Conservation (phyloP, 441 rosid genomes). For the Gossypium davidsonii region DNA sequence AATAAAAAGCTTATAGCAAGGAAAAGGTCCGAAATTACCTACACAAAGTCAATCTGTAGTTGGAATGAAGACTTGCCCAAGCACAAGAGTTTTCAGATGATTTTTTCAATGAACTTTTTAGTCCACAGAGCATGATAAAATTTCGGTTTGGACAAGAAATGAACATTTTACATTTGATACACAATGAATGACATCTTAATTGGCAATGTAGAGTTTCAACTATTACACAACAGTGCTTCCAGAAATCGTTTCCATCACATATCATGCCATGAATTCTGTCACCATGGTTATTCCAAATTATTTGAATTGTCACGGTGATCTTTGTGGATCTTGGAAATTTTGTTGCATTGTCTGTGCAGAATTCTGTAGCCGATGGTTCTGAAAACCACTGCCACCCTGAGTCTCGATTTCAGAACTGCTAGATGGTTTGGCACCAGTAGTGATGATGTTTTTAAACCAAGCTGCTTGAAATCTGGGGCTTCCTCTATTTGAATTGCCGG, state of each 20-base stretch:
- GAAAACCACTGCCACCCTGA: slow-evolving; percentile 23
- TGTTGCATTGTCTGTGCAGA: slow-evolving; percentile 8
- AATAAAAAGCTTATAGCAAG: not conserved
- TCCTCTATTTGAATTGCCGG: slow-evolving; percentile 54
- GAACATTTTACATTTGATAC: slow-evolving; percentile 34
- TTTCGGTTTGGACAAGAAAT: slow-evolving; percentile 13
- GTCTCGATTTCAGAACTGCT: slow-evolving; percentile 42
- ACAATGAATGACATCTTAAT: slow-evolving; percentile 23
- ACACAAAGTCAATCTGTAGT: not conserved
- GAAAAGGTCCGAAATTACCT: not conserved
- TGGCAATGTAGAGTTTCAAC: slow-evolving; percentile 13
- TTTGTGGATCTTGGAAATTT: not conserved
- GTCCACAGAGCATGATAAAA: not conserved
- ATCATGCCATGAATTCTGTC: slow-evolving; percentile 25
- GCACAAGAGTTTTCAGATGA: not conserved
- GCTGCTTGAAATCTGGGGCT: slow-evolving; percentile 55
- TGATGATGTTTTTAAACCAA: slow-evolving; percentile 75
- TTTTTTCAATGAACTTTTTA: not conserved
- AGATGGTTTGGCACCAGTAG: slow-evolving; percentile 73
- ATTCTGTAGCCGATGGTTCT: slow-evolving; percentile 22
- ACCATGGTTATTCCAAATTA: slow-evolving; percentile 4
- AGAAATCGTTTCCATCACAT: slow-evolving; percentile 6
- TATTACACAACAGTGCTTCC: slow-evolving; percentile 11
- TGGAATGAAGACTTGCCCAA: not conserved
- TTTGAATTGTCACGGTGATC: slow-evolving; percentile 9